phyloP scores from a whole-genome alignment of 1,139 yeast species.

The Yamadazyma blattariae region DNA sequence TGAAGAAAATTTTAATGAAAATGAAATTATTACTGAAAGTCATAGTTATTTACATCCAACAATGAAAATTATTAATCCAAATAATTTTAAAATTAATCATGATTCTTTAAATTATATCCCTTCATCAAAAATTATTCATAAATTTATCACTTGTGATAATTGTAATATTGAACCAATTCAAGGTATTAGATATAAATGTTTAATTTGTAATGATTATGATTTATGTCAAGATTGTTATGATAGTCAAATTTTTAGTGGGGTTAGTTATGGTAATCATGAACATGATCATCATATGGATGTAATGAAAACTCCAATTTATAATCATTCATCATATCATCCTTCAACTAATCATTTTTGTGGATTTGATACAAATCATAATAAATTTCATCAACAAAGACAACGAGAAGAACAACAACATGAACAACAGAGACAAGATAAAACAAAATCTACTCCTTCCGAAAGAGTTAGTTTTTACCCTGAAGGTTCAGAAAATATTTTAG shows the following conservation, averaged over 20 bases:
- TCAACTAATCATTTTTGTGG: conserved; percentile 4
- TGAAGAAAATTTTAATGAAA: conserved; percentile 22
- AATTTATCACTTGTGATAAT: conserved; percentile 37
- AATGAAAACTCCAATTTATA: background rate
- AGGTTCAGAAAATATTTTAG: conserved; percentile 16
- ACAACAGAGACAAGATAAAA: background rate
- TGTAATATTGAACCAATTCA: conserved; percentile 35
- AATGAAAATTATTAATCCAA: conserved; percentile 26
- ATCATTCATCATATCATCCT: conserved; percentile 5
- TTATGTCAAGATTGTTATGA: conserved; percentile 52
- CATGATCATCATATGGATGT: conserved; percentile 28
- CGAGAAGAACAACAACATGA: too few relatives aligned
- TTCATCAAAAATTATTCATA: conserved; percentile 15
- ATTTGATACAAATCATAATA: background rate
- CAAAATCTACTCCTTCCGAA: too few relatives aligned
- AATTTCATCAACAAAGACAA: too few relatives aligned
- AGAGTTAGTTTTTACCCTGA: background rate
- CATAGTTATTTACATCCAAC: conserved; percentile 32
- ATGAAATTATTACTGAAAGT: conserved; percentile 9
- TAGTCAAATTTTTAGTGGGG: conserved; percentile 9
- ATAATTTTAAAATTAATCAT: conserved; percentile 8
- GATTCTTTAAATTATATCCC: conserved; percentile 5
- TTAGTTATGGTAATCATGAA: conserved; percentile 16
- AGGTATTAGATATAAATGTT: conserved; percentile 55
- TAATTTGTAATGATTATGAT: conserved; percentile 54